Percentiles rank a stretch among this genome's conserved stretches.
Evolutionary conservation across 352 stramenopile species (phyloP).

Genomic region (Globisporangium spiculum): DNA sequence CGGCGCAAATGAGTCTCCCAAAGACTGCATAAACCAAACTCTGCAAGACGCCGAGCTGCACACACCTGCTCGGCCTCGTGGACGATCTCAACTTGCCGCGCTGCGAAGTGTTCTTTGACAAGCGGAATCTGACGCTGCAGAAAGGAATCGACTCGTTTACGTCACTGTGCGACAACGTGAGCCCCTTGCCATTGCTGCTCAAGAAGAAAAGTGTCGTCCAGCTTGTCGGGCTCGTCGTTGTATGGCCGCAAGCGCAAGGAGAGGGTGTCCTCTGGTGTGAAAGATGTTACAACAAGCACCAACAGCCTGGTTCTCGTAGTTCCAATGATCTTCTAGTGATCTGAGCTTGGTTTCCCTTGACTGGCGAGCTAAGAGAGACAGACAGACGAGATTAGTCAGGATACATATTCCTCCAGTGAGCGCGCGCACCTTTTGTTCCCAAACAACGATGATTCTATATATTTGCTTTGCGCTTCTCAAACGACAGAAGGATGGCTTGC

Average conservation of each 20-base stretch:
- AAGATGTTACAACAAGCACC: no score
- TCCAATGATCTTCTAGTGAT: not conserved
- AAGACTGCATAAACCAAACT: constrained; percentile 29
- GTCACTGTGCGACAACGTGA: constrained; percentile 36
- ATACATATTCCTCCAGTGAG: not conserved
- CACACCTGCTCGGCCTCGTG: constrained; percentile 48
- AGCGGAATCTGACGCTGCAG: constrained; percentile 55
- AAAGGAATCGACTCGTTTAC: constrained; percentile 44
- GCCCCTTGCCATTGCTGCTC: constrained; percentile 29
- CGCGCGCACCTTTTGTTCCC: not conserved
- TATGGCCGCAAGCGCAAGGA: constrained; percentile 8
- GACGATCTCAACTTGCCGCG: constrained; percentile 56
- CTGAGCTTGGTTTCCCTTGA: not conserved
- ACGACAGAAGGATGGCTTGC: not conserved
- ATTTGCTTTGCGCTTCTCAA: not conserved
- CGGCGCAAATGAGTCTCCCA: constrained; percentile 27
- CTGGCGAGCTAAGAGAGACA: not conserved
- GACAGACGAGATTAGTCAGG: not conserved
- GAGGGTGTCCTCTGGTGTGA: not conserved
- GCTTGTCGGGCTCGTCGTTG: not conserved
- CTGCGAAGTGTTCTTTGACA: constrained; percentile 44
- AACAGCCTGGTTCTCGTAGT: not conserved
- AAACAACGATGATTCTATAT: constrained; percentile 9
- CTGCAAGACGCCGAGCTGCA: constrained; percentile 43
- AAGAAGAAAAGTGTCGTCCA: constrained; percentile 37